phyloP scores from a whole-genome alignment of 2,329 filamentous ascomycete genomes.

The Aspergillus carbonarius region DNA sequence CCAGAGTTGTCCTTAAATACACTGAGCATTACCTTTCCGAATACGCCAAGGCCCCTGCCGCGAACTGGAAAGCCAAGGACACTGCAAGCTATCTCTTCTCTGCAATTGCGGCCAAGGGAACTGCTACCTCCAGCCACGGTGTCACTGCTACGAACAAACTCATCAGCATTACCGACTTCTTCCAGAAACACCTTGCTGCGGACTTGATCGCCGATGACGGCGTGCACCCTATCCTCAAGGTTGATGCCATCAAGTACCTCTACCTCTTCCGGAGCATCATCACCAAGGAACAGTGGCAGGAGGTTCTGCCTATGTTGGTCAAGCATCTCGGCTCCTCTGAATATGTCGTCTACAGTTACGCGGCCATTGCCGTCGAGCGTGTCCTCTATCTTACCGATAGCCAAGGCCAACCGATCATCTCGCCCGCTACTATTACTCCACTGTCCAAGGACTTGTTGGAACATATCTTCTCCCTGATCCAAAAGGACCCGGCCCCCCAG shows the following conservation, averaged over 20 bases:
- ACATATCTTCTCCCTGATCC: conserved; percentile 88
- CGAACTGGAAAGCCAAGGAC: conserved; percentile 96
- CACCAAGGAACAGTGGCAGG: conserved; percentile 86
- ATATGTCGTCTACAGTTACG: conserved; percentile 97
- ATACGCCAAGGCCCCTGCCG: conserved; percentile 64
- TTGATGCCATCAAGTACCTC: conserved; percentile 96
- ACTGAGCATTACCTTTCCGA: conserved; percentile 77
- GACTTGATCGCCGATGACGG: conserved; percentile 72
- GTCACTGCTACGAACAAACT: conserved; percentile 86
- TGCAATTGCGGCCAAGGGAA: conserved; percentile 88
- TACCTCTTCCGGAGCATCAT: conserved; percentile 96
- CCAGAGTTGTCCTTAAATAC: conserved; percentile 81
- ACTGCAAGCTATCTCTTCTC: conserved; percentile 97
- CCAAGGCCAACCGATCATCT: conserved; percentile 73
- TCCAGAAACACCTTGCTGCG: conserved; percentile 86
- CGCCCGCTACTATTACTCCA: conserved; percentile 72
- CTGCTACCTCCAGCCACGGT: conserved; percentile 81
- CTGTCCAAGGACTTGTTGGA: conserved; percentile 82
- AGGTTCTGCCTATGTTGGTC: conserved; percentile 83
- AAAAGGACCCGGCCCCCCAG: conserved; percentile 76
- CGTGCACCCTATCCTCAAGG: conserved; percentile 83
- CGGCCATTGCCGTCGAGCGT: conserved; percentile 92
- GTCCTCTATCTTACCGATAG: conserved; percentile 81
- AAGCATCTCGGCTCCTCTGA: conserved; percentile 86
- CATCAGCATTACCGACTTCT: conserved; percentile 90